A percentile compares a stretch with the other conserved stretches of the same genome.
Evolutionary conservation across 495 filamentous ascomycete species (phyloP).

Genomic region (Hyaloscypha hepaticicola): DNA sequence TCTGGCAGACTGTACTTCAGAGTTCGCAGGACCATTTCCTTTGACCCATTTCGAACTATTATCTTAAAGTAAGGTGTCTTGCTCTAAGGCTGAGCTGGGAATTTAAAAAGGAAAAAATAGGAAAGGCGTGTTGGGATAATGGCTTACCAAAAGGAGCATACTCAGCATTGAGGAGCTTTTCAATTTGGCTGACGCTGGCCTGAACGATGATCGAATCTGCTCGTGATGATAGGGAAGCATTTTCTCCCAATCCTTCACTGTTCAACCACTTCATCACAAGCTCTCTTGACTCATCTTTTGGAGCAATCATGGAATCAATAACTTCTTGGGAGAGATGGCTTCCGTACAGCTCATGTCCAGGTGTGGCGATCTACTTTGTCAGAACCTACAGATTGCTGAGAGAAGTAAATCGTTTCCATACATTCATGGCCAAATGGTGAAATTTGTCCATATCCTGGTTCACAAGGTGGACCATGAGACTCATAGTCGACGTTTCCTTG

Average conservation of each 20-base stretch:
- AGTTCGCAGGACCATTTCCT: constrained; percentile 28
- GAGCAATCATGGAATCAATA: constrained; percentile 28
- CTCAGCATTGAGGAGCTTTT: constrained; percentile 28
- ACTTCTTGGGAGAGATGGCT: constrained; percentile 27
- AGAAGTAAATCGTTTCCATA: constrained; percentile 4
- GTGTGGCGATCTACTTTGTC: constrained; percentile 27
- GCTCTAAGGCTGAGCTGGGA: too few species aligned
- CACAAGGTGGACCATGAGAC: constrained; percentile 25
- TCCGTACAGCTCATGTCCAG: constrained; percentile 28
- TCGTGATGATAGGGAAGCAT: constrained; percentile 21
- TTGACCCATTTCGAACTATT: constrained; percentile 17
- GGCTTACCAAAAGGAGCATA: constrained; percentile 26
- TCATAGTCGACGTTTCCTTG: constrained; percentile 22
- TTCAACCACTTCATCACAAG: constrained; percentile 28
- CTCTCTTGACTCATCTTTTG: constrained; percentile 28
- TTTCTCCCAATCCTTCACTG: constrained; percentile 15
- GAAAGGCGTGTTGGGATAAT: too few species aligned
- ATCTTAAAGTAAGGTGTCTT: background rate
- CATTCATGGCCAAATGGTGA: constrained; percentile 28
- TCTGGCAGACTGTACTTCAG: constrained; percentile 53
- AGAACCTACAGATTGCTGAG: background rate
- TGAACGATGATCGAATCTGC: constrained; percentile 26
- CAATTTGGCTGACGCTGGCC: constrained; percentile 24
- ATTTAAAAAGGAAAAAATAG: too few species aligned
- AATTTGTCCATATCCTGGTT: constrained; percentile 30